Evolutionary conservation across 2,329 filamentous ascomycete genomes (phyloP), one percentile per base, ranked within the genome.

Genomic region (Fusarium vanettenii): DNA sequence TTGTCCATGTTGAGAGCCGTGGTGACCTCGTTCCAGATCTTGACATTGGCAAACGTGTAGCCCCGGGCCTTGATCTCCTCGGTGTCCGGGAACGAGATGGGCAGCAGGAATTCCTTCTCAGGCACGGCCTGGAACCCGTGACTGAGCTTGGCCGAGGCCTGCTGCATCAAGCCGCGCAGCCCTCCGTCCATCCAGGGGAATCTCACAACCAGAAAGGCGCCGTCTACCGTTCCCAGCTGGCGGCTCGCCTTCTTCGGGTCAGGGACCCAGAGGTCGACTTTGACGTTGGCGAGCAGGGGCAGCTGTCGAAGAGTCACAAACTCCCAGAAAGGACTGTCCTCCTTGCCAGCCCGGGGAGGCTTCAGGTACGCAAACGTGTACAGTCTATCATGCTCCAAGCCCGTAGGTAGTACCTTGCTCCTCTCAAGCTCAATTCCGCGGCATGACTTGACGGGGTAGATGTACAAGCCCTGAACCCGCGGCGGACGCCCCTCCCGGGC

Each of bases 371-470:
- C 95, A 80, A 98, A 94, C 57, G 91, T 92, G 85, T 95, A 97
- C 76, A 96, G 89, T 7, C 95, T 90, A 83, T 98, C 95, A 82
- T 93, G 93, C 80, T 92, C 89, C 66, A 97, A 87, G 3, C 95
- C 95, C 3, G 90, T 90, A 7, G 90, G 85, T 55, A 94, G 83
- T 18, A 97, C 87, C 64, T 90, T 88, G 69, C 89, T 90, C 70
- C 87, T 85, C 61, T 89, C 84, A 56, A 98, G 83, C 83, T 97
- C 94, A 64, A 97, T 91, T 31, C 93, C 93, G 66, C 86, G 87
- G 81, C 95, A 97, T 66, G 93, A 94, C 84, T 97, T 96, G 81
- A 98, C 85, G 1, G 95, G 95, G 81, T 97, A 96, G 69, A 95
- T 89, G 84, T 92, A 92, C 61, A 97, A 86, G 65, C 93, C 93